phyloP scores from a whole-genome alignment of 23 red algal genomes.

The Cyanidium caldarium region DNA sequence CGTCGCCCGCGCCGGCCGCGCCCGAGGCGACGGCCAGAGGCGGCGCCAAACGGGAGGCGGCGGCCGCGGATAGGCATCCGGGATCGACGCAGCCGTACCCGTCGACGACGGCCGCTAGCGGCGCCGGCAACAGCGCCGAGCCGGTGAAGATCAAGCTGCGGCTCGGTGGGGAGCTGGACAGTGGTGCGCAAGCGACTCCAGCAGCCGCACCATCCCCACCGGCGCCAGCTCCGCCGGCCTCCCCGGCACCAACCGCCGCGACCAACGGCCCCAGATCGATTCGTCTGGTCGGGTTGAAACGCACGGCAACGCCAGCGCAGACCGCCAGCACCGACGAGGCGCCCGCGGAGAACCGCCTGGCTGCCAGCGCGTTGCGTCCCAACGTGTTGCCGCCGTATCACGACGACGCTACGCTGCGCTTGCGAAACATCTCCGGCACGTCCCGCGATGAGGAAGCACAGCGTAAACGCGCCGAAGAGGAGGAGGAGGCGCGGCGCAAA shows the following conservation, averaged over 20 bases:
- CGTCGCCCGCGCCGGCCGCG: not conserved
- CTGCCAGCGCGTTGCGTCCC: not conserved
- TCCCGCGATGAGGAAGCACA: not conserved
- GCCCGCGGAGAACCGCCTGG: not conserved
- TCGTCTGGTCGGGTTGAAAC: too few relatives aligned
- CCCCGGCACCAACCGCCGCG: not conserved
- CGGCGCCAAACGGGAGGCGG: not conserved
- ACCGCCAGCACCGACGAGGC: not conserved
- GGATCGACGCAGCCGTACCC: not conserved
- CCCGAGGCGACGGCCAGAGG: not conserved
- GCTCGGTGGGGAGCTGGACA: too few relatives aligned
- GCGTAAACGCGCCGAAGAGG: not conserved
- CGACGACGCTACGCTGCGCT: not conserved
- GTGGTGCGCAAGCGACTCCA: too few relatives aligned
- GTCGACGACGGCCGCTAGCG: not conserved
- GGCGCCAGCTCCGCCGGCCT: not conserved
- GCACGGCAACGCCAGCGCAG: too few relatives aligned
- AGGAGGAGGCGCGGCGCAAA: not conserved
- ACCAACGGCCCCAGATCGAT: too few relatives aligned
- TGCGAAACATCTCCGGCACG: not conserved
- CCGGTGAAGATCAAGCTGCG: slow-evolving; percentile 4
- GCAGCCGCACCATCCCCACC: too few relatives aligned
- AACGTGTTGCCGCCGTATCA: not conserved
- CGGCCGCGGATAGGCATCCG: not conserved
- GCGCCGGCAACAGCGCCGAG: not conserved